Evolutionary conservation across 2,329 filamentous ascomycete genomes (phyloP), one percentile per base, ranked within the genome.

Genomic region (Penicillium sp.): DNA sequence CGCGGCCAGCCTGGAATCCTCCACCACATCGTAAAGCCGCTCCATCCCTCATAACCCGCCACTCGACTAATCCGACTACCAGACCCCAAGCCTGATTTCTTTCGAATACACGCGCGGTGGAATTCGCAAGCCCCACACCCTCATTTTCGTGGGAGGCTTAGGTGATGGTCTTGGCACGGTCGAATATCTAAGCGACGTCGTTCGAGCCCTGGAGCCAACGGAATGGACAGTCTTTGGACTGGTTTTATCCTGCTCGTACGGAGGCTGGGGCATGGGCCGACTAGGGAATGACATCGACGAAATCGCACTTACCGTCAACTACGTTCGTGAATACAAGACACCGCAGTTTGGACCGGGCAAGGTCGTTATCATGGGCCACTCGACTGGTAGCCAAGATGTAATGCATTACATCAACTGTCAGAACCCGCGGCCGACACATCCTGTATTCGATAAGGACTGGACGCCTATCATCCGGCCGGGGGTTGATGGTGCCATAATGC

Each of bases 401-500:
- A 79, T 88, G 75, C 80, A 86, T 58, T 88, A 87, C 60, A 65
- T 85, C 2, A 71, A 70, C 53, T 70, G 69, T 12, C 66, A 70
- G 6, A 76, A 75, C 49, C 74, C 70, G 4, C 54, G 66, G 58
- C 61, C 62, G 31, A 28, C 60, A 65, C 28, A 65, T 67, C 15
- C 70, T 54, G 45, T 64, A 12, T 61, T 66, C 29, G 65, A 68
- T 45, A 53, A 50, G 3, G 47, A 53, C 21, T 53, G 59, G 26
- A 48, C 48, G 23, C 59, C 71, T 26, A 57, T 70, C 5, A 70
- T 73, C 34, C 72, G 80, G 15, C 79, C 81, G 0, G 74, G 49
- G 0, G 73, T 95, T 2, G 83, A 92, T 52, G 90, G 86, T 16
- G 85, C 84, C 39, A 86, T 95, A 33, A 73, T 95, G 49, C 90